Evolutionary conservation across 495 filamentous ascomycete species (phyloP), one percentile per base, ranked within the genome.

Genomic region (Acidiella bohemica): DNA sequence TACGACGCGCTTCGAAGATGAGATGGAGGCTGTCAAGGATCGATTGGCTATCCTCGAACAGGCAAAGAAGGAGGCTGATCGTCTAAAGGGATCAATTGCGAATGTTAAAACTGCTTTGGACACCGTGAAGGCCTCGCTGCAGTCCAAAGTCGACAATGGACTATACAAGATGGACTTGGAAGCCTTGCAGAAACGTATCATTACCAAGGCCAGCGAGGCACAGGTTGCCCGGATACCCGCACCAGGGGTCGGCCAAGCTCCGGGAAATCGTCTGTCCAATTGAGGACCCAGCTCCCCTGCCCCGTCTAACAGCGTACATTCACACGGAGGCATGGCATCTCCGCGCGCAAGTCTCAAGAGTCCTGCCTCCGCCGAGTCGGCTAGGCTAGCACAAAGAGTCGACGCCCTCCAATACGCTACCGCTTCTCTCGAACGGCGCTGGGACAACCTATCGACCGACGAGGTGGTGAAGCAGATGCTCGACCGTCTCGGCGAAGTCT

Each of bases 371-470:
- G 16, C 11, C 18, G 20, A 5, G 22, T 22, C 34, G 9, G 7
- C 31, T 33, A 16, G 31, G 13, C 5, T 29, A 32, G 19, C 8
- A 12, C 14, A 14, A 11, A 42, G 25, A 16, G 30, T 23, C n/a
- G 28, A 42, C n/a, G 39, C 18, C 10, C 29, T 44, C 8, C 26
- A 20, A 6, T 13, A 21, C 31, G 31, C 22, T 26, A 36, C 32
- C 14, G 20, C 21, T 10, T 2, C 4, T 3, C 18, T 44, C 10
- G 33, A 36, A 28, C n/a, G 2, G 5, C 42, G 21, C 11, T 44
- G 29, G 16, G 32, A 50, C 37, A 50, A 45, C 25, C 41, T 50
- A 16, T 45, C 47, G 20, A 41, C 41, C 11, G 47, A 45, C 30
- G 47, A 45, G 8, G 36, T 45, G 26, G 28, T 24, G 6, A 16